phyloP scores from a whole-genome alignment of 768 basidiomycete genomes.

The Lanmaoa pseudosensibilis region DNA sequence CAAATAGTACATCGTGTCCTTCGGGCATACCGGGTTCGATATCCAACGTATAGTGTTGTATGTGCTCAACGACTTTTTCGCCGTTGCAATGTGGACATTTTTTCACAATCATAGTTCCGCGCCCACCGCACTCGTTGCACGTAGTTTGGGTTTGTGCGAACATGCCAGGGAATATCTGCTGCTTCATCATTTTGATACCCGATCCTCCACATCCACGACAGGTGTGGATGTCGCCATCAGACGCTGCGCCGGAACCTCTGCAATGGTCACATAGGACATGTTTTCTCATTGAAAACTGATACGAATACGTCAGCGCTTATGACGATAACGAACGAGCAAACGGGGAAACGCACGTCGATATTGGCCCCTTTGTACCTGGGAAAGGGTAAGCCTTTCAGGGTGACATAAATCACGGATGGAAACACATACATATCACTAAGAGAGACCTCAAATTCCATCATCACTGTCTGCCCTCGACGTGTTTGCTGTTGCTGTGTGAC shows the following conservation, averaged over 20 bases:
- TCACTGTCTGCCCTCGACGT: slow-evolving; percentile 71
- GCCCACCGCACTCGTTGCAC: slow-evolving; percentile 82
- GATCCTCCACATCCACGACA: slow-evolving; percentile 82
- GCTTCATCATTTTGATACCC: slow-evolving; percentile 82
- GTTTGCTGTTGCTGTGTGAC: slow-evolving; percentile 53
- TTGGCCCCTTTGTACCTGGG: slow-evolving; percentile 78
- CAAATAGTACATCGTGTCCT: slow-evolving; percentile 88
- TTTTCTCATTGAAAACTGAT: slow-evolving; percentile 89
- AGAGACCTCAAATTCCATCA: slow-evolving; percentile 83
- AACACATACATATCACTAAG: slow-evolving; percentile 75
- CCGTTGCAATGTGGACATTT: slow-evolving; percentile 83
- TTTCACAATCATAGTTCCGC: slow-evolving; percentile 74
- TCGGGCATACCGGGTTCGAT: slow-evolving; percentile 89
- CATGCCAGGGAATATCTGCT: slow-evolving; percentile 97
- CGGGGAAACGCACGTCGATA: slow-evolving; percentile 63
- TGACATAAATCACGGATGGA: not conserved
- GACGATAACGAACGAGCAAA: not conserved
- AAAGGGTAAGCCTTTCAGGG: slow-evolving; percentile 5
- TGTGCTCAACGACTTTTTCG: slow-evolving; percentile 77
- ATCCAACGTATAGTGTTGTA: slow-evolving; percentile 82
- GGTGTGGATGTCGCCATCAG: slow-evolving; percentile 83
- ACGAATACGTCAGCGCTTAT: slow-evolving; percentile 1
- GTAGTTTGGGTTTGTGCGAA: slow-evolving; percentile 83
- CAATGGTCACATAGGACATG: slow-evolving; percentile 95
- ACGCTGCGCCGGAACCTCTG: slow-evolving; percentile 91